These are phyloP conservation scores for Lactarius akahatsu DNA, from an alignment of 768 basidiomycete species.

Conservation along the genomic window DNA sequence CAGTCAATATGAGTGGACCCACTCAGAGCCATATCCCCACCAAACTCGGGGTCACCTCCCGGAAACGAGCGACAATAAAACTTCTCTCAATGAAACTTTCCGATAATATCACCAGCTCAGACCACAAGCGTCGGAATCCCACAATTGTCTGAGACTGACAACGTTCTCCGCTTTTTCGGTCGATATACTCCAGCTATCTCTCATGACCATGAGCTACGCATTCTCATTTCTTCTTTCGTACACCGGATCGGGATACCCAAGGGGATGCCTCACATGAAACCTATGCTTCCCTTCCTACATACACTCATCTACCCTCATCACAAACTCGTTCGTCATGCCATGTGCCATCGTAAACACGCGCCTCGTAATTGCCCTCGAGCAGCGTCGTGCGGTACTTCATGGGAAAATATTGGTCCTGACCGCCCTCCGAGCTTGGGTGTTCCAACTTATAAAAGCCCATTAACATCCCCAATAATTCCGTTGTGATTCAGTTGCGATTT, in stretches of 20 bases:
- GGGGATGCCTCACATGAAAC: background rate
- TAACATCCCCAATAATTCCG: background rate
- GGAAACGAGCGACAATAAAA: background rate
- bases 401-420: background rate
- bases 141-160: background rate
- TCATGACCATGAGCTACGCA: background rate
- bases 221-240: background rate
- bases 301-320: background rate
- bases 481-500: slow-evolving; percentile 11
- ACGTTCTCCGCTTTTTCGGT: background rate
- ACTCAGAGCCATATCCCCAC: background rate
- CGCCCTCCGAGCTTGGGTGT: background rate
- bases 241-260: background rate
- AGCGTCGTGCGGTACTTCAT: background rate
- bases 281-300: background rate
- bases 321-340: background rate
- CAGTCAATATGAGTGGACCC: background rate
- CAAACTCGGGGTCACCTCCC: background rate
- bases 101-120: background rate
- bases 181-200: background rate
- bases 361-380: background rate
- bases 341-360: background rate
- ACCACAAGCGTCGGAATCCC: background rate
- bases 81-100: background rate
- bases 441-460: background rate